These are phyloP conservation scores for Macrolepiota dolichaula DNA, from an alignment of 768 basidiomycete species.

Conservation along the genomic window DNA sequence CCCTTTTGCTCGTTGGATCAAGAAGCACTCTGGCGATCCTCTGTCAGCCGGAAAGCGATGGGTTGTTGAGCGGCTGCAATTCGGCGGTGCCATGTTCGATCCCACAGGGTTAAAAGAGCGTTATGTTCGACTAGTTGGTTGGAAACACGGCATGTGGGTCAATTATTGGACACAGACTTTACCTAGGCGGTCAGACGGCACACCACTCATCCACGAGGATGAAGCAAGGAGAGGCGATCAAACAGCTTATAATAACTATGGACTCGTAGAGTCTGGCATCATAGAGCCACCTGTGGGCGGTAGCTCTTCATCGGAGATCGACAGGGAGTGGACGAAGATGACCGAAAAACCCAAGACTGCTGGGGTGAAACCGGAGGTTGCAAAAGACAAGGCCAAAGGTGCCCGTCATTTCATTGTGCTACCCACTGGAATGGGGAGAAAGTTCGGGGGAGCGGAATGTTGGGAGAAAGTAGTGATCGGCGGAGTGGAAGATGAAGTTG, in stretches of 20 bases:
- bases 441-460: slow-evolving; percentile 38
- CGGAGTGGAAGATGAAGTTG: slow-evolving; percentile 53
- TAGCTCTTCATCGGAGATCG: background rate
- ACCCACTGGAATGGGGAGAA: slow-evolving; percentile 39
- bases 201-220: slow-evolving; percentile 6
- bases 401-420: slow-evolving; percentile 50
- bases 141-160: slow-evolving; percentile 53
- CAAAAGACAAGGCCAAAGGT: slow-evolving; percentile 22
- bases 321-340: slow-evolving; percentile 16
- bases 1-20: slow-evolving; percentile 44
- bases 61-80: slow-evolving; percentile 55
- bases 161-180: slow-evolving; percentile 59
- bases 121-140: slow-evolving; percentile 43
- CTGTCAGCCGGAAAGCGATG: slow-evolving; percentile 45
- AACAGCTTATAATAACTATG: slow-evolving; percentile 21
- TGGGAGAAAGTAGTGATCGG: slow-evolving; percentile 52
- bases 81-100: slow-evolving; percentile 58
- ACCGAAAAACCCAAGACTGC: slow-evolving; percentile 19
- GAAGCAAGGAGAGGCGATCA: slow-evolving; percentile 12
- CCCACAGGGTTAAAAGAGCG: slow-evolving; percentile 44
- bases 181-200: slow-evolving; percentile 11
- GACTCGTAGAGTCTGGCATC: slow-evolving; percentile 23
- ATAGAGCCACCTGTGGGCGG: slow-evolving; percentile 6
- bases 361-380: slow-evolving; percentile 20
- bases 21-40: slow-evolving; percentile 52